phyloP scores from a whole-genome alignment of 176 grass and related monocot species.

The Urochloa ruziziensis region DNA sequence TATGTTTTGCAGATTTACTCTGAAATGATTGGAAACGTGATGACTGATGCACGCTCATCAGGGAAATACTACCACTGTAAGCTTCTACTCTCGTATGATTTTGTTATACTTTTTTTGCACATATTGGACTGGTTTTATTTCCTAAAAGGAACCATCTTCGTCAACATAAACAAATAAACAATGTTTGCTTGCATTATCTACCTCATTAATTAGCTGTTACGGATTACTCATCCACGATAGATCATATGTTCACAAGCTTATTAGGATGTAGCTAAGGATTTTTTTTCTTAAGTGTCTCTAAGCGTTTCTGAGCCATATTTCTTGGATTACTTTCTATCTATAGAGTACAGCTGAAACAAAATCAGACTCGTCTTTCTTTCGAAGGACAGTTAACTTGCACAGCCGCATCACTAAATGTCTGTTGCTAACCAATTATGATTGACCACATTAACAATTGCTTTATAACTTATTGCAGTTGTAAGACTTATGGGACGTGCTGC shows the following conservation, averaged over 20 bases:
- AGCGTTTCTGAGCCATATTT: background rate
- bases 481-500: constrained; percentile 99
- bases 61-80: background rate
- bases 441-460: background rate
- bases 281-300: background rate
- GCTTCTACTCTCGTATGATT: background rate
- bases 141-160: background rate
- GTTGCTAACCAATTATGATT: background rate
- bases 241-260: background rate
- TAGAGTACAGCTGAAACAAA: background rate
- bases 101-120: background rate
- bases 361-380: background rate
- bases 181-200: background rate
- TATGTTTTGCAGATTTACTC: background rate
- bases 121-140: background rate
- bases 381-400: background rate
- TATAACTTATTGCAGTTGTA: constrained; percentile 58
- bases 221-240: background rate
- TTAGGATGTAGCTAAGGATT: background rate
- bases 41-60: background rate
- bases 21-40: background rate
- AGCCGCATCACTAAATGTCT: background rate
- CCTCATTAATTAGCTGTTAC: background rate
- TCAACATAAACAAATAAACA: background rate
- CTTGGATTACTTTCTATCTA: background rate